These are phyloP conservation scores for Neurospora sp. DNA, from an alignment of 495 filamentous ascomycete species.

Conservation along the genomic window DNA sequence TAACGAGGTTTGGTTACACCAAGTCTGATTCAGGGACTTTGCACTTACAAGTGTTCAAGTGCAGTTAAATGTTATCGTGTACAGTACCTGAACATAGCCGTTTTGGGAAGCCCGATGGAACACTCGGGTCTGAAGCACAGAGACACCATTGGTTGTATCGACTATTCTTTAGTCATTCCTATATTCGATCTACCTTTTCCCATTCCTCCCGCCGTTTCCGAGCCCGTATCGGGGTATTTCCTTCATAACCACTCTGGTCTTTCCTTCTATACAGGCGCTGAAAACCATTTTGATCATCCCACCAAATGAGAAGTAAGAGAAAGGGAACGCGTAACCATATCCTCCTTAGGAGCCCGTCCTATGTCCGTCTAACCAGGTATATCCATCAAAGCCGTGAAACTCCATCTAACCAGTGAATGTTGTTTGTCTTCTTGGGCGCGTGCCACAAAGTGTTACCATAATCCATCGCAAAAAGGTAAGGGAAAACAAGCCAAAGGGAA, in stretches of 20 bases:
- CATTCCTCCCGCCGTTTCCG: not conserved
- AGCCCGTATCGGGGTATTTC: not conserved
- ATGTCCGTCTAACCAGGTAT: not conserved
- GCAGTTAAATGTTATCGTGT: not conserved
- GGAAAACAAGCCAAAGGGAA: constrained; percentile 2
- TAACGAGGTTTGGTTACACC: not conserved
- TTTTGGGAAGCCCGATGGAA: not conserved
- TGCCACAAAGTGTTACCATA: not conserved
- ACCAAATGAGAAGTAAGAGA: not conserved
- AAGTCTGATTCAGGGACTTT: not conserved
- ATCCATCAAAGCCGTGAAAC: not conserved
- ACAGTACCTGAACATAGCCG: not conserved
- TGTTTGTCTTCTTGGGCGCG: not conserved
- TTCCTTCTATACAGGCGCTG: not conserved
- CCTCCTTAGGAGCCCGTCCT: not conserved
- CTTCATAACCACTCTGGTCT: not conserved
- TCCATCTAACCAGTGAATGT: not conserved
- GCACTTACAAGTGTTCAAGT: not conserved
- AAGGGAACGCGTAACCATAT: not conserved
- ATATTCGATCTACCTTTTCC: not conserved
- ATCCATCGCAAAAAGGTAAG: not conserved
- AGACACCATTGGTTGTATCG: not conserved
- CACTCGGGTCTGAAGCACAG: not conserved
- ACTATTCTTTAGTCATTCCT: not conserved
- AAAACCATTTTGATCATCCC: not conserved